Conservation (phyloP, 2,329 filamentous ascomycete genomes). For the Penicillium corylophilum region DNA sequence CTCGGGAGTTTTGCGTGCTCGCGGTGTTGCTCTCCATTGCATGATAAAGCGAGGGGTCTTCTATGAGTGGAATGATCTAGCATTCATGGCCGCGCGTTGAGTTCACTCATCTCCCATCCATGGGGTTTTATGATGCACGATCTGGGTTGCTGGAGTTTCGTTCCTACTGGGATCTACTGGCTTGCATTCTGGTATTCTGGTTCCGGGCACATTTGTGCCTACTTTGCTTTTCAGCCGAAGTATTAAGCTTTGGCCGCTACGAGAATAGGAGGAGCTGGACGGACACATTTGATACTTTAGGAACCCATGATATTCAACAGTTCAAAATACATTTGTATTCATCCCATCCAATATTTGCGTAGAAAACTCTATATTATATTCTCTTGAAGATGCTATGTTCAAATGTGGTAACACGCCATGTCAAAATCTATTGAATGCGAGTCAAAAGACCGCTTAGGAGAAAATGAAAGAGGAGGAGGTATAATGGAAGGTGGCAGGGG, state of each 20-base stretch:
- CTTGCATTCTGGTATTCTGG: not conserved
- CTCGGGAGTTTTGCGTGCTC: not conserved
- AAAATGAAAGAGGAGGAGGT: not conserved
- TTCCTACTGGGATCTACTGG: not conserved
- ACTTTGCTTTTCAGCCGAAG: not conserved
- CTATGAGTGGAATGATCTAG: conserved; percentile 5
- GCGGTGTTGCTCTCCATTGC: conserved; percentile 18
- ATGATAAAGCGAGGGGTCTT: conserved; percentile 19
- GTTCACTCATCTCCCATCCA: not conserved
- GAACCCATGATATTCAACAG: not conserved
- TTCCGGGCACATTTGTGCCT: not conserved
- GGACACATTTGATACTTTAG: not conserved
- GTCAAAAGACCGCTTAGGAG: not conserved
- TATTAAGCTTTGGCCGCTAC: not conserved
- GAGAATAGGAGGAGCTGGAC: not conserved
- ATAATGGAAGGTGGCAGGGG: not conserved
- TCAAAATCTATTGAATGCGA: not conserved
- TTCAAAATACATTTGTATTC: not conserved
- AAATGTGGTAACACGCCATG: not conserved
- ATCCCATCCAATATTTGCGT: not conserved
- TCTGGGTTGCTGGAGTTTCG: conserved; percentile 12
- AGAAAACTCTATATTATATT: not conserved
- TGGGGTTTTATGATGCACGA: conserved; percentile 1
- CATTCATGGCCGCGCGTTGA: conserved; percentile 8
- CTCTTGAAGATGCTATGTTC: not conserved